A percentile compares a stretch with the other conserved stretches of the same genome.
Conservation (phyloP, 2,329 filamentous ascomycete genomes). For the Geoglossum cookeanum region DNA sequence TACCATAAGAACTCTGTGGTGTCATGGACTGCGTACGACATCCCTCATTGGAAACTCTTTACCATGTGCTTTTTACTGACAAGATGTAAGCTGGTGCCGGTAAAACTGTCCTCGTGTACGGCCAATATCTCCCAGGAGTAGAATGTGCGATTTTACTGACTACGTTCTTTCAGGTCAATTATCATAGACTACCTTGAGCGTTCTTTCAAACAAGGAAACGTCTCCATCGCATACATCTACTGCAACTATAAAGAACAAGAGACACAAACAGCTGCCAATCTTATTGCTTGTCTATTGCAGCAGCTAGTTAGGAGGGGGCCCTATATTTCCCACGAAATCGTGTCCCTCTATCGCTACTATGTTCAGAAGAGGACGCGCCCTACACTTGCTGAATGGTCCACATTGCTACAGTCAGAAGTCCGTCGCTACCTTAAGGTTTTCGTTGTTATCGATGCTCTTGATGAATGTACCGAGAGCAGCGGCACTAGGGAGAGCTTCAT, state of each 20-base stretch:
- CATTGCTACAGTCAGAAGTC: background rate
- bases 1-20: too few relatives aligned
- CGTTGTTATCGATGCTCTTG: background rate
- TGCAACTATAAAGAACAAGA: background rate
- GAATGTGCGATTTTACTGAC: background rate
- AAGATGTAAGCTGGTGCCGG: background rate
- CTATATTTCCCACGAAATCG: background rate
- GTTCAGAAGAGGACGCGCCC: background rate
- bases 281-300: too few relatives aligned
- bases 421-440: background rate
- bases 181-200: background rate
- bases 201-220: background rate
- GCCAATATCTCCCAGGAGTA: too few relatives aligned
- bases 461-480: background rate
- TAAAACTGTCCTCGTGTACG: too few relatives aligned
- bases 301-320: background rate
- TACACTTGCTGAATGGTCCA: background rate
- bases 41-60: too few relatives aligned
- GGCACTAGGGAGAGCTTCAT: background rate
- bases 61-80: too few relatives aligned
- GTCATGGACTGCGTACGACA: too few relatives aligned
- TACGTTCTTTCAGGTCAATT: background rate
- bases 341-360: background rate
- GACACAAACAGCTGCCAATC: background rate
- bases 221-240: background rate